phyloP scores from a whole-genome alignment of 164 flowering plant genomes.

The Warburgia ugandensis region DNA sequence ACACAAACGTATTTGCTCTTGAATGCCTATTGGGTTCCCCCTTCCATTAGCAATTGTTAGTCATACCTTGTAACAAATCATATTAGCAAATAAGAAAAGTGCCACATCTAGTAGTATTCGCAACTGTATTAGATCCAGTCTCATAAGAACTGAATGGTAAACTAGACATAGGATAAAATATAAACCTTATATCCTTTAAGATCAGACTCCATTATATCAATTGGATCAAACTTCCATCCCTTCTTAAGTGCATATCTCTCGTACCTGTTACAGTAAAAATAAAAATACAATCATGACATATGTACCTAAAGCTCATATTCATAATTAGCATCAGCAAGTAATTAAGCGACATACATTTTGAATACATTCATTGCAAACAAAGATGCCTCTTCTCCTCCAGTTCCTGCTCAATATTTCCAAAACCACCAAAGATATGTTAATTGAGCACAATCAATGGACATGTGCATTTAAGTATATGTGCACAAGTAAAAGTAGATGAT shows the following conservation, averaged over 20 bases:
- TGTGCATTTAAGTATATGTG: neutral
- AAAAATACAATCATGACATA: neutral
- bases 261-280: slow-evolving; percentile 43
- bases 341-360: slow-evolving; percentile 54
- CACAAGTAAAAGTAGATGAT: neutral
- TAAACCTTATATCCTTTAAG: slow-evolving; percentile 79
- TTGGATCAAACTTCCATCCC: slow-evolving; percentile 92
- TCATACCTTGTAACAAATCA: too few species aligned
- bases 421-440: neutral
- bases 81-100: too few species aligned
- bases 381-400: slow-evolving; percentile 99
- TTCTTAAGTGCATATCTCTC: slow-evolving; percentile 74
- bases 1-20: too few species aligned
- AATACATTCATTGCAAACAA: slow-evolving; percentile 92
- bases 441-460: too few species aligned
- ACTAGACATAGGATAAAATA: neutral
- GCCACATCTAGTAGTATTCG: too few species aligned
- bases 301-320: too few species aligned
- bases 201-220: slow-evolving; percentile 64
- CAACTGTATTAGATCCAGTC: too few species aligned
- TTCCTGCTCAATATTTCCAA: slow-evolving; percentile 50
- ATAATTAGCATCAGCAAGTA: too few species aligned
- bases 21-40: too few species aligned
- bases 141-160: neutral
- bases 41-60: too few species aligned